phyloP scores from a whole-genome alignment of 495 filamentous ascomycete genomes.

The Penicillium angulare region DNA sequence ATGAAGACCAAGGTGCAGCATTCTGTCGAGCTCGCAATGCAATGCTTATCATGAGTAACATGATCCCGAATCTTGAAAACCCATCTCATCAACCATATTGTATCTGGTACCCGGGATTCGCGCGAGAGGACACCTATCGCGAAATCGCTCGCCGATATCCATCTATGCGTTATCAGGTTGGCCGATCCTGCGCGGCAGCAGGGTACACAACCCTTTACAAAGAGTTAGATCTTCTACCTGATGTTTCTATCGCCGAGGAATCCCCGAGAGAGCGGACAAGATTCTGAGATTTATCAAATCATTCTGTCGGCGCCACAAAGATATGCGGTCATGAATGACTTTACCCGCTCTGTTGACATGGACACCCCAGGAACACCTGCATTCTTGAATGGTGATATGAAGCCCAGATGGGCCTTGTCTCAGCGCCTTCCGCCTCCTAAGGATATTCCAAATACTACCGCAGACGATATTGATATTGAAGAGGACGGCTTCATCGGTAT shows the following conservation, averaged over 20 bases:
- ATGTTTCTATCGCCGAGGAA: slow-evolving; percentile 28
- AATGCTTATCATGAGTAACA: slow-evolving; percentile 37
- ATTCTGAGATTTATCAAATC: slow-evolving; percentile 22
- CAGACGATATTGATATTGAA: slow-evolving; percentile 20
- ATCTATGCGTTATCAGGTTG: slow-evolving; percentile 22
- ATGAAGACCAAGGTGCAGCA: slow-evolving; percentile 5
- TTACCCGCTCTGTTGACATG: slow-evolving; percentile 20
- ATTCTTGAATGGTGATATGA: slow-evolving; percentile 31
- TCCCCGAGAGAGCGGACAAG: slow-evolving; percentile 13
- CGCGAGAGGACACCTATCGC: slow-evolving; percentile 34
- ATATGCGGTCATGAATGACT: slow-evolving; percentile 30
- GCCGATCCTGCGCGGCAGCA: slow-evolving; percentile 26
- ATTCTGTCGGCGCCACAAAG: slow-evolving; percentile 19
- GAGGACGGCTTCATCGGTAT: slow-evolving; percentile 22
- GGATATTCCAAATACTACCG: slow-evolving; percentile 12
- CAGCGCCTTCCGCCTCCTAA: slow-evolving; percentile 5
- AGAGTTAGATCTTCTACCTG: slow-evolving; percentile 26
- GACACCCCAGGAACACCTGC: slow-evolving; percentile 11
- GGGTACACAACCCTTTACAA: slow-evolving; percentile 26
- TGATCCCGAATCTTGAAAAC: slow-evolving; percentile 30
- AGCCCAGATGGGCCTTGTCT: slow-evolving; percentile 18
- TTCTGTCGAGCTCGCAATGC: slow-evolving; percentile 27
- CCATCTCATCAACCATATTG: slow-evolving; percentile 36
- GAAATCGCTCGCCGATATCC: slow-evolving; percentile 14
- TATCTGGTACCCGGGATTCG: slow-evolving; percentile 40